Base-by-base conservation (phyloP, 2,329 filamentous ascomycete species). In the Ophiosphaerella herpotricha region DNA sequence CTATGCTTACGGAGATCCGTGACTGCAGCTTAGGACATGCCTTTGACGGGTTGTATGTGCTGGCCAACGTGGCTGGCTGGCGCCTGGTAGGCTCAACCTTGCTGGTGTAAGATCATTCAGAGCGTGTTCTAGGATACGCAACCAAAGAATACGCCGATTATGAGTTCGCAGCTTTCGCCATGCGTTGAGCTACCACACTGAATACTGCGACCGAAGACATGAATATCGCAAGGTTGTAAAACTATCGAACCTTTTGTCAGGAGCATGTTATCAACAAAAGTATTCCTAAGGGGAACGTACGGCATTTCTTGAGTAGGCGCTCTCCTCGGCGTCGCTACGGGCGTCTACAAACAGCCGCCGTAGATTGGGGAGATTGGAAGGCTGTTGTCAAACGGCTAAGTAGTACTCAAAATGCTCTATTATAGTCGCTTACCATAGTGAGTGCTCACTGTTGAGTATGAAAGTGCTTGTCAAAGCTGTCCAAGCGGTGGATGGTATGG, bases 151-250 rank as follows among this genome's bases (percentile, higher is more conserved):
- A 3, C 9, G 26, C 18, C 23, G n/a, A 14, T 56, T n/a, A 46
- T 29, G 40, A 52, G 8, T 48, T 44, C 26, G 55, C 42, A 9
- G 40, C 40, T 39, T 67, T 69, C 42, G 80, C 81, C 82, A 97
- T 89, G 60, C 88, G 88, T 69, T 99, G 94, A 24, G 93, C 94
- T 54, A 94, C 86, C 52, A 99, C 78, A 71, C 93, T 96, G 78
- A 97, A 97, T 52, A 96, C 85, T 7, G 93, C 91, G 21, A 99
- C 89, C 0, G 94, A 97, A 21, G 92, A 94, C 81, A 99, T 93
- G 77, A 97, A 99, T 2, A 97, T 80, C 1, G 97, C 91, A 0
- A 96, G 85, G 67, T 99, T 97, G 77, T 99, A 99, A 74, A 99
- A 99, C 94, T 96, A 65, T 33, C 8, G 23, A 11, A 4, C 7